Evolutionary conservation across 2,329 filamentous ascomycete genomes (phyloP).

Genomic region (Nigrospora oryzae): DNA sequence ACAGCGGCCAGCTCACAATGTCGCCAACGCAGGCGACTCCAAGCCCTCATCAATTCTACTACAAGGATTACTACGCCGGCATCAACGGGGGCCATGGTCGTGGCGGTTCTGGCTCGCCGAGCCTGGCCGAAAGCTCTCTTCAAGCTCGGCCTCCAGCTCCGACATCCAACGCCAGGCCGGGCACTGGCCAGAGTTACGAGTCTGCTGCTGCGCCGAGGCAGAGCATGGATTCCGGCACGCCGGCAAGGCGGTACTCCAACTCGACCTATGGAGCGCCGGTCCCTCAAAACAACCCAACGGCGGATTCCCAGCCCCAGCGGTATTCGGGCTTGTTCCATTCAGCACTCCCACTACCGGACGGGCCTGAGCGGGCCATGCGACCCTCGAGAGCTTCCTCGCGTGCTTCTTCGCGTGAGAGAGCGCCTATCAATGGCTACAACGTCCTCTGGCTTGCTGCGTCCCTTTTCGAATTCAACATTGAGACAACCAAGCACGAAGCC

Average conservation of each 20-base stretch:
- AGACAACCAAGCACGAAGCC: constrained; percentile 81
- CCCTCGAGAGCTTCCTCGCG: constrained; percentile 51
- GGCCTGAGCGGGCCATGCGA: constrained; percentile 40
- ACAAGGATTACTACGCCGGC: constrained; percentile 43
- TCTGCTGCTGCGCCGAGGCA: constrained; percentile 40
- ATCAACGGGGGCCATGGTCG: constrained; percentile 35
- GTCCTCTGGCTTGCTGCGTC: constrained; percentile 88
- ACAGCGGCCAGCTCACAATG: constrained; percentile 58
- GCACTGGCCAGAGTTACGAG: constrained; percentile 53
- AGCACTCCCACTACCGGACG: constrained; percentile 72
- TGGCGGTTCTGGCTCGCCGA: constrained; percentile 48
- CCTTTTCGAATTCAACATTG: constrained; percentile 95
- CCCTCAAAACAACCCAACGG: constrained; percentile 23
- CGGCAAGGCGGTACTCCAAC: constrained; percentile 43
- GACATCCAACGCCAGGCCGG: constrained; percentile 39
- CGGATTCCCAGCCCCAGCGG: constrained; percentile 34
- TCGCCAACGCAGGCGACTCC: constrained; percentile 41
- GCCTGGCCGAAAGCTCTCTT: constrained; percentile 42
- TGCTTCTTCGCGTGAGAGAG: constrained; percentile 51
- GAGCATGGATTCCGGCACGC: constrained; percentile 40
- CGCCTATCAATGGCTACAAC: constrained; percentile 50
- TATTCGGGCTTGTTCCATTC: constrained; percentile 80
- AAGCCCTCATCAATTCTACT: constrained; percentile 49
- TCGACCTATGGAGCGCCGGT: constrained; percentile 42
- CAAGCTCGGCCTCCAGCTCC: constrained; percentile 37